Base-by-base conservation (phyloP, 2,329 filamentous ascomycete genomes). In the Drechslerella stenobrocha region DNA sequence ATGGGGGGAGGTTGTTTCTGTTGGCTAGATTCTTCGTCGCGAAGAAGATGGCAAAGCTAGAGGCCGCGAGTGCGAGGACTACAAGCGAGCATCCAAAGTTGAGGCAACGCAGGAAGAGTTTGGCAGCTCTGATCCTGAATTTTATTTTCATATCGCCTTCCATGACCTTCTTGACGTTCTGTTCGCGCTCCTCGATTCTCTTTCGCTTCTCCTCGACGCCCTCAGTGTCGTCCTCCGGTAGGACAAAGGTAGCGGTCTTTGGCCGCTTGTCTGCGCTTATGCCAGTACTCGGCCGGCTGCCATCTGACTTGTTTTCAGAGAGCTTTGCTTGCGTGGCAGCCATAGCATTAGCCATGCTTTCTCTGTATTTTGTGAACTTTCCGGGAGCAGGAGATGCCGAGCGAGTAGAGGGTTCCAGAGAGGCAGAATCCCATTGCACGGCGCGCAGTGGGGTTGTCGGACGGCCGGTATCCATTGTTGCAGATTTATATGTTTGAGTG, bases 71-170 rank as follows among this genome's bases (percentile, higher is more conserved):
- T 70, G 90, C 82, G 61, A 98, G 83, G 71, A 98, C 89, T 75
- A 98, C 96, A 67, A 97, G 82, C 76, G 89, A 92, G 81, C 93
- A 98, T 77, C 89, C 90, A 77, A 98, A 97, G 81, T 92, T 96
- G 78, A 97, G 88, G 59, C 90, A 87, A 71, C 93, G 87, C n/a
- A 98, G 85, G 70, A 95, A 84, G 73, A 97, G 87, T 80, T 98
- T 98, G 72, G 92, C 93, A 77, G 97, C 82, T 46, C 47, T 71
- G 63, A 58, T 70, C 72, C 90, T 85, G 32, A 87, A 87, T 80
- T 96, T 97, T 76, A 95, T 84, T 87, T 88, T 95, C 92, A 96
- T 75, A 46, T 63, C 4, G 2, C 20, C 44, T 24, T 57, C 64
- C 64, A 63, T 63, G 18, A 63, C 26, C 8, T 35, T 22, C 73